A percentile compares a stretch with the other conserved stretches of the same genome.
Conservation (phyloP, 495 filamentous ascomycete genomes). For the Penicillium lagena region DNA sequence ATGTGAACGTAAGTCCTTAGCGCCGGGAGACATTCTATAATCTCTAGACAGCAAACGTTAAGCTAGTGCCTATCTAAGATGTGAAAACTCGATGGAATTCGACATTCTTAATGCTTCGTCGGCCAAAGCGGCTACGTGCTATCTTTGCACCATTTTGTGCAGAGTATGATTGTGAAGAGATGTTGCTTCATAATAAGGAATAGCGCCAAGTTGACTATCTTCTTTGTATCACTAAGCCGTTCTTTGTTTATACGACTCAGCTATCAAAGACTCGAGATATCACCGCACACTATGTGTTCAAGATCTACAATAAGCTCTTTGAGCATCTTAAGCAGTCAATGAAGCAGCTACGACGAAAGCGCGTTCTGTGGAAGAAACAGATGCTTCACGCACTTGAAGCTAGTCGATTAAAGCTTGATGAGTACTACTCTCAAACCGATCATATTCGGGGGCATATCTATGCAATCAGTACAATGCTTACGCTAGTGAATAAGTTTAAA, state of each 20-base stretch:
- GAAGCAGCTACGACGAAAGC: not conserved
- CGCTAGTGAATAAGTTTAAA: constrained; percentile 1
- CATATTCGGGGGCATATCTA: constrained; percentile 1
- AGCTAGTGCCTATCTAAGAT: not conserved
- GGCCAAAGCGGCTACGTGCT: not conserved
- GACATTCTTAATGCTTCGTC: not conserved
- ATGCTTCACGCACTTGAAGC: not conserved
- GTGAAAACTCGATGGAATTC: constrained; percentile 1
- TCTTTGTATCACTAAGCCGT: not conserved
- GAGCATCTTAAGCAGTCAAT: not conserved
- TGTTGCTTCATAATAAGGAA: constrained; percentile 1
- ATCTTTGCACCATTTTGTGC: not conserved
- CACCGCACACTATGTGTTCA: not conserved
- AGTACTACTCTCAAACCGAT: not conserved
- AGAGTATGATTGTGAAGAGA: not conserved
- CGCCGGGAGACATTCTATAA: not conserved
- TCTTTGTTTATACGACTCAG: constrained; percentile 1
- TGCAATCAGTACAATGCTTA: constrained; percentile 2
- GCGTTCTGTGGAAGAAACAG: not conserved
- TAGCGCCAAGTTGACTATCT: not conserved
- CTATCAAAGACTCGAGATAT: not conserved
- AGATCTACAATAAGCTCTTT: constrained; percentile 2
- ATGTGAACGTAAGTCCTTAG: not conserved
- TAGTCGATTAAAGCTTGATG: not conserved
- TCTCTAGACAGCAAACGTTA: not conserved